Base-by-base conservation (phyloP, 108 stramenopile genomes). In the Aureococcus anophagefferens region DNA sequence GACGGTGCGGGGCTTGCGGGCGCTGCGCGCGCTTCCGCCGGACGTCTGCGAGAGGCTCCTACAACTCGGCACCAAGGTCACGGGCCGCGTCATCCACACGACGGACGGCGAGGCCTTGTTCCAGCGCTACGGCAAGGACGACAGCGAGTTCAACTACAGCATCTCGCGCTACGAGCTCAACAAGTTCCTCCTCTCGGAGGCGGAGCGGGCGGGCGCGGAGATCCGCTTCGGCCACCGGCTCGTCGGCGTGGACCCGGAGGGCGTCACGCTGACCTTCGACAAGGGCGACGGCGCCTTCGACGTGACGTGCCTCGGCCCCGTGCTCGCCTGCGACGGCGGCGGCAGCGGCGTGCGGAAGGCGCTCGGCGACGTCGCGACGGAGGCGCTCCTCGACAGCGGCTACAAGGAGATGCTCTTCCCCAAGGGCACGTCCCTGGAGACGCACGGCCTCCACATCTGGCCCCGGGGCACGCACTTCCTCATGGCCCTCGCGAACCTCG, bases 391-490 rank as follows among this genome's bases (percentile, higher is more conserved):
- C 66, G 30, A 11, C 34, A 46, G 62, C 9, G 68, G 68, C 35
- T 81, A 81, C 74, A 81, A 81, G 70, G 80, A 81, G 66, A n/a
- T 81, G 11, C 28, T 33, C 33, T 46, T 81, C 30, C 67, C 72
- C 18, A 21, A 29, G 4, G 17, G 15, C 17, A 4, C 13, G n/a
- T 31, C 31, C 13, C 13, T 28, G 21, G n/a, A 28, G 25, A 69
- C 51, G 15, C 13, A 76, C 14, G 73, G 64, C 21, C 30, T 81
- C 45, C 76, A 76, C 66, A 81, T 81, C 33, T 81, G 80, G 80
- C 80, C 80, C 9, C 71, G 75, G 4, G 73, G 77, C 25, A 68
- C 74, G n/a, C 71, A 75, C 21, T 77, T 81, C 76, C 45, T 81
- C 45, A 77, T 81, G 28, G 80, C 77, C 0, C 77, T 81, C 46